phyloP scores from a whole-genome alignment of 768 basidiomycete genomes.

The Dendrothele bispora region DNA sequence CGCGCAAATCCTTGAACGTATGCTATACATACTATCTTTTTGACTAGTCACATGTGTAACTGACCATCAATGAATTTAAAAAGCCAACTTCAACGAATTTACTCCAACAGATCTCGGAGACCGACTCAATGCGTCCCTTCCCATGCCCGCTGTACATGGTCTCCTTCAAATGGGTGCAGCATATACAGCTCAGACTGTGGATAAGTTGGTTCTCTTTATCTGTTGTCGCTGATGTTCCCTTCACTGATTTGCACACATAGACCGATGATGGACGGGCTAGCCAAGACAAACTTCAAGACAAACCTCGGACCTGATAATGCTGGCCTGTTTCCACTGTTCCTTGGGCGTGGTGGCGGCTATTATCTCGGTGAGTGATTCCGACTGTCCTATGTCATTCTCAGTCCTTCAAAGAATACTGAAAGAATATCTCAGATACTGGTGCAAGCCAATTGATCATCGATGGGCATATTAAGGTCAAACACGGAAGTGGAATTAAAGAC shows the following conservation, averaged over 20 bases:
- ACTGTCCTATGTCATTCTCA: background rate
- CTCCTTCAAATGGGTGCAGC: background rate
- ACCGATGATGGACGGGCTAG: slow-evolving; percentile 37
- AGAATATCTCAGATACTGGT: slow-evolving; percentile 32
- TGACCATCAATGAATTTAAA: background rate
- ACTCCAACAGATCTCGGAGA: background rate
- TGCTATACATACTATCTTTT: background rate
- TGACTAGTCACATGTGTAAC: too few relatives aligned
- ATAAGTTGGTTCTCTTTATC: background rate
- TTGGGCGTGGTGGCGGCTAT: slow-evolving; percentile 33
- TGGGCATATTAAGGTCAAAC: slow-evolving; percentile 54
- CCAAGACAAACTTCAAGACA: slow-evolving; percentile 34
- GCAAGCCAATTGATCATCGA: slow-evolving; percentile 46
- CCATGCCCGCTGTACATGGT: background rate
- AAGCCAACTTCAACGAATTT: background rate
- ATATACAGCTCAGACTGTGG: background rate
- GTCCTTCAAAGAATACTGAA: background rate
- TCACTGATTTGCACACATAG: slow-evolving; percentile 16
- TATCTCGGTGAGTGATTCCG: slow-evolving; percentile 36
- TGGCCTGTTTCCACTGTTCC: slow-evolving; percentile 30
- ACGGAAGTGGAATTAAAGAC: slow-evolving; percentile 34
- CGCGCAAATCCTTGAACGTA: background rate
- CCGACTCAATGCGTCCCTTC: background rate
- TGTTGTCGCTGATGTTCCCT: background rate
- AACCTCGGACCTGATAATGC: slow-evolving; percentile 37